These are phyloP conservation scores for Ilex paraguariensis DNA, from an alignment of 305 asterid species.

Conservation along the genomic window DNA sequence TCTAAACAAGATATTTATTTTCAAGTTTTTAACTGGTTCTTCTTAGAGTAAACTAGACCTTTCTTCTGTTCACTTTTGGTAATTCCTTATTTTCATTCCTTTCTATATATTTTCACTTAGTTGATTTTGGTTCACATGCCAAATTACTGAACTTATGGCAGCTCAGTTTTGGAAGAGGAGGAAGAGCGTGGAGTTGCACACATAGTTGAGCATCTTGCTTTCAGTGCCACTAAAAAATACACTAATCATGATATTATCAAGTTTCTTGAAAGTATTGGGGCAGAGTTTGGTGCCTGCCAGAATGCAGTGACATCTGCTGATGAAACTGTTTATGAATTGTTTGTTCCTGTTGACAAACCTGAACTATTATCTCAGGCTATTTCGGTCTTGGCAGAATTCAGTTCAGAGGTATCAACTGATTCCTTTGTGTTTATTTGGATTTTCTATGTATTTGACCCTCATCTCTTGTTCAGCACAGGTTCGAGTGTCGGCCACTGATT, in stretches of 20 bases:
- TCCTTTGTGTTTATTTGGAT: constrained; percentile 6
- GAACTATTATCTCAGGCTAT: constrained; percentile 85
- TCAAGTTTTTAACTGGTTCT: too few species aligned
- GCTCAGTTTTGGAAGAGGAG: constrained; percentile 97
- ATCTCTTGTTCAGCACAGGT: constrained; percentile 43
- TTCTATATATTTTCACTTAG: neutral
- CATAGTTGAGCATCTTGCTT: constrained; percentile 93
- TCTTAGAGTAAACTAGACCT: too few species aligned
- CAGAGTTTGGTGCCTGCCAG: constrained; percentile 96
- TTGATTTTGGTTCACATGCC: constrained; percentile 26
- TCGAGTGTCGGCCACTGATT: constrained; percentile 69
- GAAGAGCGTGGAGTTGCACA: constrained; percentile 99
- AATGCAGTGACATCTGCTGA: constrained; percentile 88
- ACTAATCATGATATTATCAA: constrained; percentile 86
- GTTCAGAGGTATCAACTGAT: constrained; percentile 63
- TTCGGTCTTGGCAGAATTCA: constrained; percentile 85
- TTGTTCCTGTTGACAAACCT: constrained; percentile 95
- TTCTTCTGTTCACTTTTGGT: too few species aligned
- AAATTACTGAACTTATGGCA: constrained; percentile 45
- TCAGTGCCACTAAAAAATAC: constrained; percentile 91
- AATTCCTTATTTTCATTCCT: neutral
- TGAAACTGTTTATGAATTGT: constrained; percentile 88
- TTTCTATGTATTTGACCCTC: constrained; percentile 6
- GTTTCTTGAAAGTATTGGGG: constrained; percentile 94
- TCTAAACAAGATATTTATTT: too few species aligned